A percentile compares a stretch with the other conserved stretches of the same genome.
phyloP scores from a whole-genome alignment of 176 grass and related monocot genomes.

The Triticum dicoccoides region DNA sequence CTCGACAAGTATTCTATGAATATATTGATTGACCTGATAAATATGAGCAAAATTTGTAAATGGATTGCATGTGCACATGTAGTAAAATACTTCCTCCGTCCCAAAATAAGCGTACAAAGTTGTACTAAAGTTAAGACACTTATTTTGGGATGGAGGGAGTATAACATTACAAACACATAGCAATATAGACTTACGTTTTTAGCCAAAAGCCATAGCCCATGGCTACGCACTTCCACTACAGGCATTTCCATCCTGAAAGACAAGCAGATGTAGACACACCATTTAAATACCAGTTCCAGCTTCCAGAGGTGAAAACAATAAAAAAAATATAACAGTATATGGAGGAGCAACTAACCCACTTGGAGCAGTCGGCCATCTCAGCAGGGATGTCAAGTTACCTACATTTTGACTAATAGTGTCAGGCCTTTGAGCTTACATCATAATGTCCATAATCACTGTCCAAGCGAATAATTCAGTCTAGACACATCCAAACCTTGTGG shows the following conservation, averaged over 20 bases:
- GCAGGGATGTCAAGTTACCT: slow-evolving; percentile 90
- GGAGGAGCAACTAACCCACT: slow-evolving; percentile 53
- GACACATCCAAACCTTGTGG: slow-evolving; percentile 54
- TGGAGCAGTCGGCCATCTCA: slow-evolving; percentile 99
- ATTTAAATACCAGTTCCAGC: slow-evolving; percentile 16
- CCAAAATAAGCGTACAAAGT: no score
- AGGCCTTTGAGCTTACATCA: slow-evolving; percentile 3
- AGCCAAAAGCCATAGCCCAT: slow-evolving; percentile 93
- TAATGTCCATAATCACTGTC: not conserved
- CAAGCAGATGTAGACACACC: slow-evolving; percentile 5
- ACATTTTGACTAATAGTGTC: slow-evolving; percentile 27
- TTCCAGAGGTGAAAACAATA: slow-evolving; percentile 6
- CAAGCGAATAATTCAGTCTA: not conserved
- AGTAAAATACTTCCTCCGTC: not conserved
- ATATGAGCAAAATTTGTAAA: slow-evolving; percentile 19
- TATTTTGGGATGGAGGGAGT: no score
- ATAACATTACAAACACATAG: not conserved
- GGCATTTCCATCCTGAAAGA: slow-evolving; percentile 96
- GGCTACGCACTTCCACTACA: slow-evolving; percentile 74
- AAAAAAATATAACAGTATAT: not conserved
- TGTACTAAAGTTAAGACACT: no score
- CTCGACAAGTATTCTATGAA: slow-evolving; percentile 85
- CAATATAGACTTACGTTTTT: slow-evolving; percentile 68
- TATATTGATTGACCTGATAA: slow-evolving; percentile 85
- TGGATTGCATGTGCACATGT: not conserved